These are phyloP conservation scores for Chrysochromulina tobinii DNA, from an alignment of 78 protist genomes.

Conservation along the genomic window DNA sequence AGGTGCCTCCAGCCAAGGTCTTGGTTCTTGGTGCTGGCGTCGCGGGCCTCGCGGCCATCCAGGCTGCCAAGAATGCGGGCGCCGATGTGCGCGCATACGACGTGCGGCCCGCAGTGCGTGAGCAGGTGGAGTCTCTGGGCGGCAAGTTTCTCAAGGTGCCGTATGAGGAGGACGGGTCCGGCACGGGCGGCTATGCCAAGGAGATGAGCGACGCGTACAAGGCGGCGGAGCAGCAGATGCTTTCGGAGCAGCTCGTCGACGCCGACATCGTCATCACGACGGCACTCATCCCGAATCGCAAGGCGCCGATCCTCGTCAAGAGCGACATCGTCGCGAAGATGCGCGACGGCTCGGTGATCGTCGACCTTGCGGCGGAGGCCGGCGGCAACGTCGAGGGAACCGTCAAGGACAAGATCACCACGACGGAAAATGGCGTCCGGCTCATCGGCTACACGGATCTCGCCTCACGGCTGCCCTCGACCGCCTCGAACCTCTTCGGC, in stretches of 20 bases:
- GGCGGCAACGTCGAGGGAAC: conserved; percentile 92
- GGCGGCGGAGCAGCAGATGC: conserved; percentile 89
- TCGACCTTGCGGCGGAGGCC: conserved; percentile 95
- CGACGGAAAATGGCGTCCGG: neutral
- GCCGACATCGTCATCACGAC: conserved; percentile 98
- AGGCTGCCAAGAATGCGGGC: conserved; percentile 75
- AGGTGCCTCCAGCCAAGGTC: conserved; percentile 89
- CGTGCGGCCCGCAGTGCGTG: conserved; percentile 89
- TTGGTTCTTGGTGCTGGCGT: conserved; percentile 96
- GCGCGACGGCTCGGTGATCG: conserved; percentile 91
- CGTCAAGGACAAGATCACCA: conserved; percentile 30
- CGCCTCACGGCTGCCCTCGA: conserved; percentile 81
- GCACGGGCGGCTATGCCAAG: conserved; percentile 94
- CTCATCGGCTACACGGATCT: conserved; percentile 92
- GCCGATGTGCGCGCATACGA: conserved; percentile 97
- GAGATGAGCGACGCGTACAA: conserved; percentile 85
- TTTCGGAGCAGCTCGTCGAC: conserved; percentile 66
- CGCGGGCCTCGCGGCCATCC: conserved; percentile 96
- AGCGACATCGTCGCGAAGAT: conserved; percentile 64
- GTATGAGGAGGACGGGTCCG: neutral
- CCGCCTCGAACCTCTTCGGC: conserved; percentile 59
- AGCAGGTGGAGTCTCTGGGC: conserved; percentile 94
- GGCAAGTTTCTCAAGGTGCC: conserved; percentile 88
- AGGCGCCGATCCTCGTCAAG: conserved; percentile 85
- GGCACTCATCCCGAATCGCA: conserved; percentile 91